Evolutionary conservation across 148 eudicot genomes (phyloP).

Genomic region (Amaranthus cruentus): DNA sequence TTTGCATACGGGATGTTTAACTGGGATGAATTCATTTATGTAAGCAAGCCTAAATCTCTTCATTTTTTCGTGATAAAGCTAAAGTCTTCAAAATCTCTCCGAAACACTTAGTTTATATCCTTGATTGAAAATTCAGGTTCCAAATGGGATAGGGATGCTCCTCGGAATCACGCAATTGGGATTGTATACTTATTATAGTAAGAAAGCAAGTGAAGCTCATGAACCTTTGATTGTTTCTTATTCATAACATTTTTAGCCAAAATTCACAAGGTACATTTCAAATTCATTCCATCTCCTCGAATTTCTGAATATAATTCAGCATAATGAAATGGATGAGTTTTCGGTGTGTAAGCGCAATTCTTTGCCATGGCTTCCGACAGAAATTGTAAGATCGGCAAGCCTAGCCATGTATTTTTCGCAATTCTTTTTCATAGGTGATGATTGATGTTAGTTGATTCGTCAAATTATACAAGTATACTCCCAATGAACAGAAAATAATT

Average conservation of each 20-base stretch:
- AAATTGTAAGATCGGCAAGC: background rate
- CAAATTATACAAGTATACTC: too few relatives aligned
- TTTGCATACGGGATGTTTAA: constrained; percentile 61
- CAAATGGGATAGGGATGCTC: constrained; percentile 76
- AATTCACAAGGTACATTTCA: constrained; percentile 3
- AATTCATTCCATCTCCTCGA: background rate
- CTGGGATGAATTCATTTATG: constrained; percentile 71
- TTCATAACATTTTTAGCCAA: constrained; percentile 21
- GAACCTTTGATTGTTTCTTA: constrained; percentile 52
- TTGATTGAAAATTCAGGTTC: constrained; percentile 51
- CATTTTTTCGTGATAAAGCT: constrained; percentile 1
- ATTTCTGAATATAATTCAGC: background rate
- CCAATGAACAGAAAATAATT: too few relatives aligned
- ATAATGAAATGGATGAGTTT: background rate
- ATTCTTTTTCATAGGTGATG: constrained; percentile 11
- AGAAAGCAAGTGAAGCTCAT: constrained; percentile 33
- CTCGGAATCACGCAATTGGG: constrained; percentile 61
- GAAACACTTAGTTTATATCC: background rate
- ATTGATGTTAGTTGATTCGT: too few relatives aligned
- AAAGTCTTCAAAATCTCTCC: background rate
- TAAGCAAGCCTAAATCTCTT: constrained; percentile 27
- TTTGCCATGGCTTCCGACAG: background rate
- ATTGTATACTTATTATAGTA: constrained; percentile 47
- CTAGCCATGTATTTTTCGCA: background rate
- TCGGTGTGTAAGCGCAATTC: background rate